A percentile compares a stretch with the other conserved stretches of the same genome.
These are phyloP conservation scores for Cardiospermum halicacabum DNA, from an alignment of 345 rosid genomes.

Conservation along the genomic window DNA sequence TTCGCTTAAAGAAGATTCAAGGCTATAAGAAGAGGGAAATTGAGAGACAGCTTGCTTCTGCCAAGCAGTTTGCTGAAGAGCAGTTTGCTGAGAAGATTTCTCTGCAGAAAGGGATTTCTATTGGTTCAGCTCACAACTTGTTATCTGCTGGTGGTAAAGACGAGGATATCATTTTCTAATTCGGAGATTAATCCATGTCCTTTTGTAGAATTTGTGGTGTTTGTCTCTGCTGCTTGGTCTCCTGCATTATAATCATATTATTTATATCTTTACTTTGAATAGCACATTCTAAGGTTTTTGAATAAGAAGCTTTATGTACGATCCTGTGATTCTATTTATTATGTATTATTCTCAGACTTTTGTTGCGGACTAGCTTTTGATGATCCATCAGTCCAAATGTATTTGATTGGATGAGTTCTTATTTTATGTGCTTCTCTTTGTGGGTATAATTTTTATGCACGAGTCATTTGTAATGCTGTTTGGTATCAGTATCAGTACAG, in stretches of 20 bases:
- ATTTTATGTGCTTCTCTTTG: not conserved
- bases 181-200: slow-evolving; percentile 12
- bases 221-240: slow-evolving; percentile 12
- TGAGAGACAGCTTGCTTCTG: slow-evolving; percentile 44
- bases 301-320: slow-evolving; percentile 23
- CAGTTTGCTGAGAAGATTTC: slow-evolving; percentile 63
- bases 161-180: slow-evolving; percentile 76
- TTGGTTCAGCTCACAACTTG: slow-evolving; percentile 53
- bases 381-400: slow-evolving; percentile 5
- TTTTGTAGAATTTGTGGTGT: slow-evolving; percentile 19
- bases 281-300: not conserved
- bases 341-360: slow-evolving; percentile 15
- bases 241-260: not conserved
- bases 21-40: slow-evolving; percentile 78
- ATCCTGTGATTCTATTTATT: slow-evolving; percentile 13
- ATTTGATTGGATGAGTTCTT: not conserved
- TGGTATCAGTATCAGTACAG: not conserved
- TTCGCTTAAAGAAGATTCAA: slow-evolving; percentile 85
- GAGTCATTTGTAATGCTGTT: not conserved
- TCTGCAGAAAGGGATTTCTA: slow-evolving; percentile 65
- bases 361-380: not conserved
- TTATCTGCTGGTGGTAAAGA: slow-evolving; percentile 59
- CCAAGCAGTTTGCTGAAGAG: slow-evolving; percentile 63
- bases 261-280: slow-evolving; percentile 8
- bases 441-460: not conserved